Evolutionary conservation across 176 grass and related monocot species (phyloP).

Genomic region (Aegilops sharonensis): DNA sequence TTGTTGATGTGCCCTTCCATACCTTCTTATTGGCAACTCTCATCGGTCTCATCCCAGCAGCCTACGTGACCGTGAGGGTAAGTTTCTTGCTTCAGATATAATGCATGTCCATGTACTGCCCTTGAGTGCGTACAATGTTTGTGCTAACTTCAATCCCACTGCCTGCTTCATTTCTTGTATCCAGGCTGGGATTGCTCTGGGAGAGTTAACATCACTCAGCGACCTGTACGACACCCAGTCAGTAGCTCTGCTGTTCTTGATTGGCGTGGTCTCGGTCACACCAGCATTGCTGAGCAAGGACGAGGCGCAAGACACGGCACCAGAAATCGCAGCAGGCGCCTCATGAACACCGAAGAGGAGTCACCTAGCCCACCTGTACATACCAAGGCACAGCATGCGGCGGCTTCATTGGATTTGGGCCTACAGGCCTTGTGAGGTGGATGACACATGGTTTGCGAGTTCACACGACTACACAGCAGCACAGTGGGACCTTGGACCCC

Average conservation of each 20-base stretch:
- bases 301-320: conserved; percentile 48
- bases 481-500: background rate
- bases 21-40: conserved; percentile 82
- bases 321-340: background rate
- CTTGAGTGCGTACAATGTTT: background rate
- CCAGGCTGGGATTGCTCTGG: conserved; percentile 94
- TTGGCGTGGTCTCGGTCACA: conserved; percentile 84
- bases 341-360: conserved; percentile 35
- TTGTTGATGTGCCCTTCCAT: conserved; percentile 94
- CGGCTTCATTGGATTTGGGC: conserved; percentile 23
- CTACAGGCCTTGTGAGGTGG: background rate
- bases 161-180: background rate
- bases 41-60: conserved; percentile 85
- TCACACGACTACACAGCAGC: background rate
- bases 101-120: background rate
- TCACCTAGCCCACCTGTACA: conserved; percentile 48
- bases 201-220: conserved; percentile 75
- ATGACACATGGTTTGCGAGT: conserved; percentile 6
- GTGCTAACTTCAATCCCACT: background rate
- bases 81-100: background rate
- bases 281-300: conserved; percentile 76
- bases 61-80: conserved; percentile 93
- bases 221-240: conserved; percentile 96
- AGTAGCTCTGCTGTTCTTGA: conserved; percentile 79
- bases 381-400: conserved; percentile 39